phyloP scores from a whole-genome alignment of 345 rosid genomes.

The Syzygium oleosum region DNA sequence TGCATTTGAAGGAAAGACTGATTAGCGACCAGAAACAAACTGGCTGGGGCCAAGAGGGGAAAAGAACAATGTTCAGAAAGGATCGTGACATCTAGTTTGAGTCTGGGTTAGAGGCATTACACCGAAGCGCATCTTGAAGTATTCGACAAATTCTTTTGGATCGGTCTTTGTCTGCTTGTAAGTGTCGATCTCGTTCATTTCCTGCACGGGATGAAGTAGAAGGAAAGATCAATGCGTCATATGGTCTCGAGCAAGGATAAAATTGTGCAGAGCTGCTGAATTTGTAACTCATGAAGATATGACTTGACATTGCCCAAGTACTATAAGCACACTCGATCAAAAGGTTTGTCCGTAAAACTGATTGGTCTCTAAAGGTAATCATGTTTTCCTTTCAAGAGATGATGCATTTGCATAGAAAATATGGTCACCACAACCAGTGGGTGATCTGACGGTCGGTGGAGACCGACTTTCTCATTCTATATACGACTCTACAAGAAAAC shows the following conservation, averaged over 20 bases:
- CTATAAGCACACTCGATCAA: not conserved
- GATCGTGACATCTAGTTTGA: not conserved
- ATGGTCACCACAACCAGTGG: not conserved
- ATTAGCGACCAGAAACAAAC: not conserved
- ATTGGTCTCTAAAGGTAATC: not conserved
- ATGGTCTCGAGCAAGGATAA: not conserved
- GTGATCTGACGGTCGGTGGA: not conserved
- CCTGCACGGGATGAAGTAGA: constrained; percentile 28
- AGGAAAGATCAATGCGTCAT: not conserved
- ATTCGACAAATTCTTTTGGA: constrained; percentile 34
- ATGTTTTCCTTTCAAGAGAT: not conserved
- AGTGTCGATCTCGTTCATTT: constrained; percentile 58
- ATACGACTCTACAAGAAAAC: not conserved
- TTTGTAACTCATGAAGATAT: not conserved
- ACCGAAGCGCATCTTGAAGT: constrained; percentile 31
- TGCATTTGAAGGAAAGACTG: not conserved
- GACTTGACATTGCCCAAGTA: not conserved
- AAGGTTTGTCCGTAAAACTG: not conserved
- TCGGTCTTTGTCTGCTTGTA: constrained; percentile 56
- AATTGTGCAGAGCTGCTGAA: not conserved
- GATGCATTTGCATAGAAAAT: not conserved
- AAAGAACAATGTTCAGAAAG: not conserved
- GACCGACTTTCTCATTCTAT: not conserved
- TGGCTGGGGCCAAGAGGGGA: not conserved
- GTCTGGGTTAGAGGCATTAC: constrained; percentile 12